Evolutionary conservation across 495 filamentous ascomycete species (phyloP), one percentile per base, ranked within the genome.

Genomic region (Hypoxylon subgilvum): DNA sequence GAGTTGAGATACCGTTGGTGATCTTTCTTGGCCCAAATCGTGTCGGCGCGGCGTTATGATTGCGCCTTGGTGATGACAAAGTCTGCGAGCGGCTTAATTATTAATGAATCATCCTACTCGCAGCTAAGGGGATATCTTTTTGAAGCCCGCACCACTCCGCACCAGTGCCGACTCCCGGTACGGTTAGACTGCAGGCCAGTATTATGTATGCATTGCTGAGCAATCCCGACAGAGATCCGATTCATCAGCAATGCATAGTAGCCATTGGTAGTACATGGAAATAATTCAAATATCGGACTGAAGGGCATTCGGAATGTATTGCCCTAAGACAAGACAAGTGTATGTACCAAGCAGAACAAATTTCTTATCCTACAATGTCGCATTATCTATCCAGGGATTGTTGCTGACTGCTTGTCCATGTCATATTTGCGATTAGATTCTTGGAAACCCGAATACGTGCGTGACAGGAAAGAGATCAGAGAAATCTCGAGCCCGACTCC

Each of bases 141-240:
- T n/a, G n/a, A n/a, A n/a, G n/a, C 31, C 16, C 25, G 7, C 13
- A 25, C 10, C 17, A 3, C 5, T 35, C 18, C 17, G 27, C 49
- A 39, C 48, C 35, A 50, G 40, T 28, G 30, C 60, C 36, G 59
- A 43, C 46, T 50, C 25, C 19, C 52, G 43, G 27, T 13, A 12
- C 31, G n/a, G 7, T 40, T 18, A 14, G 47, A 7, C n/a, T n/a
- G 4, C 13, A 14, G 13, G 4, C 30, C 27, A 27, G 47, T 36
- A 44, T 57, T 48, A 57, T 63, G 52, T 52, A 43, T 30, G 13
- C 30, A 51, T 64, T 61, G 48, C 38, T 64, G 49, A 64, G 39
- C 49, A 59, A 63, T 64, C 54, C 61, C 61, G 54, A 64, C 36
- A 40, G 12, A 64, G 48, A 55, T 44, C 61, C 54, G 61, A 64